Evolutionary conservation across 2,329 filamentous ascomycete species (phyloP).

Genomic region (Microsporum canis): DNA sequence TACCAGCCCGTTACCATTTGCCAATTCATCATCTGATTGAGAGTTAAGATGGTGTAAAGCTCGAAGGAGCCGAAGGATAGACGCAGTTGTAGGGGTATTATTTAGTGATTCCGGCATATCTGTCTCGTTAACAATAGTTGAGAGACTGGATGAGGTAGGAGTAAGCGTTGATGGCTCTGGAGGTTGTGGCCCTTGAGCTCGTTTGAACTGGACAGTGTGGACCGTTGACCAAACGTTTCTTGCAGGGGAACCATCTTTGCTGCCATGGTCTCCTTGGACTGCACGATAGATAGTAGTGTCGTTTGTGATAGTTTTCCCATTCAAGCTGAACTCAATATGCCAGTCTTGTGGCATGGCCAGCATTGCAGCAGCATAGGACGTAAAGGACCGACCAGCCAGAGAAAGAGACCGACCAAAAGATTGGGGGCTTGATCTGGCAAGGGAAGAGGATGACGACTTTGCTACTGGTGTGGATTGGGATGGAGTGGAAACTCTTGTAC

Average conservation of each 20-base stretch:
- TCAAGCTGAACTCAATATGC: conserved; percentile 92
- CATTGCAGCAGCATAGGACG: conserved; percentile 68
- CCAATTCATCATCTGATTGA: conserved; percentile 81
- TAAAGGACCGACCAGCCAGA: conserved; percentile 47
- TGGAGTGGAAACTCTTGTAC: conserved; percentile 73
- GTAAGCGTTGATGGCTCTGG: conserved; percentile 55
- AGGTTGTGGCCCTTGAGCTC: conserved; percentile 71
- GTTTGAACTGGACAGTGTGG: conserved; percentile 84
- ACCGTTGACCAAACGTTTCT: conserved; percentile 82
- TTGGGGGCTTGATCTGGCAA: conserved; percentile 42
- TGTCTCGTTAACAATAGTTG: conserved; percentile 43
- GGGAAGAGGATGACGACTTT: conserved; percentile 32
- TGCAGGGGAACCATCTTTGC: conserved; percentile 53
- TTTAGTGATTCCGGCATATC: conserved; percentile 67
- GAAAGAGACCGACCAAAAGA: conserved; percentile 30
- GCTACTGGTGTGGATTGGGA: conserved; percentile 46
- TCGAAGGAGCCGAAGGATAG: conserved; percentile 76
- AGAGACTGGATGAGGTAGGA: conserved; percentile 37
- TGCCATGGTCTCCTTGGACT: conserved; percentile 59
- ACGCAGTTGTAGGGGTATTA: conserved; percentile 72
- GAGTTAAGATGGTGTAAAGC: conserved; percentile 88
- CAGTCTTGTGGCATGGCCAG: conserved; percentile 78
- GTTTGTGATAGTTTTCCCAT: conserved; percentile 70
- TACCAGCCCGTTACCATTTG: conserved; percentile 60
- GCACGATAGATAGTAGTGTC: conserved; percentile 95